Evolutionary conservation across 257 asterid species (phyloP), one percentile per base, ranked within the genome.

Genomic region (Plantago elongata): DNA sequence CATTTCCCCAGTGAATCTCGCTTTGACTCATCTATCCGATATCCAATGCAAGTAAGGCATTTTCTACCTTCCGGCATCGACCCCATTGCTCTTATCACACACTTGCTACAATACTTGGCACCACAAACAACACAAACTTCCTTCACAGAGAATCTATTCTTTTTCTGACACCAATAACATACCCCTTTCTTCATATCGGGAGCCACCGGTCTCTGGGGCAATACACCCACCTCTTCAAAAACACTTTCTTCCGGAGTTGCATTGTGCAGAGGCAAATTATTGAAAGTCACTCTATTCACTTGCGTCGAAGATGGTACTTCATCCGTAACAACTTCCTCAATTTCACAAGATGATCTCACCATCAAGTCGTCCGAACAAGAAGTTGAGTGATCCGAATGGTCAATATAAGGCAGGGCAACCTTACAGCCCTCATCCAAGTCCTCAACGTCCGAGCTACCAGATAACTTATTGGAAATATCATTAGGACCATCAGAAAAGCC

Each of bases 61-160:
- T 93, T 93, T 66, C 99, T 79, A 42, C 99, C 99, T 72, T 93
- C 96, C 0, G 94, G 85, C 99, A 93, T 89, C 27, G 94, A 84
- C 51, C 99, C 99, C 99, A 93, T 93, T 54, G 97, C 92, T 71
- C 95, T 79, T 51, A 85, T 27, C 63, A 93, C 79, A 69, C 99
- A 93, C 67, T 66, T 74, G 37, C 77, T 65, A 72, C 99, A 93
- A 62, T 85, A 93, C 73, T 78, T 84, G 0, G 96, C 92, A 4
- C 90, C 74, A 64, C 97, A 93, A 22, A 85, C 97, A 45, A 93
- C 55, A 78, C 99, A 89, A 45, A 57, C 70, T 62, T 89, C 99
- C 72, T 79, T 93, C 65, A 78, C 80, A 1, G 78, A 67, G 45
- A 87, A 81, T 51, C 94, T 75, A 54, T 63, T 77, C 64, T 76